Base-by-base conservation (phyloP, 2,329 filamentous ascomycete genomes). In the Cladophialophora yegresii region DNA sequence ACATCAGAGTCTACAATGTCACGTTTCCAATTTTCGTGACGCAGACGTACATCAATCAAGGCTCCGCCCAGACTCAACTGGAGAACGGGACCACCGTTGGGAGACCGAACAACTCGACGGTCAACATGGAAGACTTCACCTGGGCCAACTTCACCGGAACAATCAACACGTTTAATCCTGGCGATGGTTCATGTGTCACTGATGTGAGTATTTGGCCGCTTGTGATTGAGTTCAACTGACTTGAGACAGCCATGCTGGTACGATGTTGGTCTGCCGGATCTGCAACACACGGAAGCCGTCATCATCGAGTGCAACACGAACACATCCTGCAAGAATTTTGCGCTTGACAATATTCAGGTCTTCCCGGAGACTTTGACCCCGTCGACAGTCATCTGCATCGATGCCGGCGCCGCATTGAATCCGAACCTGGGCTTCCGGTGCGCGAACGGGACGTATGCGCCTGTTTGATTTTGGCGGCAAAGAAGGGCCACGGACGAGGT, bases 1-100 rank as follows among this genome's bases (percentile, higher is more conserved):
- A 81, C 64, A 78, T 81, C 58, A 70, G 76, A 5, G 67, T 75
- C 12, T 77, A 76, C 68, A 81, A 81, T 62, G 79, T 81, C 32
- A 77, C 78, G 0, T 81, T 81, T 66, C 79, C 79, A 1, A 77
- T 80, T 61, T 80, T 79, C 61, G 77, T 80, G n/a, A 80, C 78
- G 2, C 78, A 81, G 70, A 79, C 75, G 45, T 81, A 81, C 69
- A 70, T 71, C 65, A 76, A 81, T 61, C 78, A 81, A 67, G 74
- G 72, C n/a, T 72, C 67, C 30, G 71, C 67, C 6, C 73, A 71
- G 65, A 74, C 70, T 2, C 72, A 74, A 33, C 70, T 73, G 0
- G 64, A 71, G 7, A 71, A 65, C 16, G 73, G 71, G 1, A 67
- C 64, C 2, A 70, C 69, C 1, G 63, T 65, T 8, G 72, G 70